These are phyloP conservation scores for Suillus clintonianus DNA, from an alignment of 768 basidiomycete species.

Conservation along the genomic window DNA sequence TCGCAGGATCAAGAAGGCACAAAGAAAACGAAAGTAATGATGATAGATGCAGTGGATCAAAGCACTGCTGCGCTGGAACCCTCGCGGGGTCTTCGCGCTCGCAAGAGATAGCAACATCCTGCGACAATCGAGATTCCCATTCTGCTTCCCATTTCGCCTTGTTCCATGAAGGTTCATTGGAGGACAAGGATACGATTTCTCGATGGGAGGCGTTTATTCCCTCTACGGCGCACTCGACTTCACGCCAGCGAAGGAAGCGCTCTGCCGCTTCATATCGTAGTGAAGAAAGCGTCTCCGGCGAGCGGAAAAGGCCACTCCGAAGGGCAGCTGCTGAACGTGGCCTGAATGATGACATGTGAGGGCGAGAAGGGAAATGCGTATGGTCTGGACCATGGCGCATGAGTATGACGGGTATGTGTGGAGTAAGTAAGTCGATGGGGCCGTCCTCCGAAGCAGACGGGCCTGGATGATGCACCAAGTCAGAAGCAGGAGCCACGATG, in stretches of 20 bases:
- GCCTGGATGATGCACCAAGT: slow-evolving; percentile 22
- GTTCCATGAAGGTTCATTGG: slow-evolving; percentile 45
- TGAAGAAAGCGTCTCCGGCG: slow-evolving; percentile 57
- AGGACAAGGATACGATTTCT: slow-evolving; percentile 23
- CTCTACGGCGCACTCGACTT: slow-evolving; percentile 60
- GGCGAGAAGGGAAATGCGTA: slow-evolving; percentile 28
- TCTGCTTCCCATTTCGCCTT: slow-evolving; percentile 69
- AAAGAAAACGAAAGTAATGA: slow-evolving; percentile 62
- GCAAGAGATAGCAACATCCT: slow-evolving; percentile 54
- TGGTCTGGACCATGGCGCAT: slow-evolving; percentile 44
- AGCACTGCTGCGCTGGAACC: slow-evolving; percentile 30
- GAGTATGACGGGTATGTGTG: slow-evolving; percentile 59
- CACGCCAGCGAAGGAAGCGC: slow-evolving; percentile 72
- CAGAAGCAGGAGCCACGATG: not conserved
- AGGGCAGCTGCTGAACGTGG: slow-evolving; percentile 54
- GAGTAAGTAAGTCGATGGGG: slow-evolving; percentile 50
- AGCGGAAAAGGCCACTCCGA: slow-evolving; percentile 61
- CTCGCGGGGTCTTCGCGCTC: slow-evolving; percentile 41
- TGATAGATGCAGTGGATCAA: slow-evolving; percentile 70
- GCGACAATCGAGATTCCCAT: slow-evolving; percentile 61
- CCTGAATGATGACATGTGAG: slow-evolving; percentile 55
- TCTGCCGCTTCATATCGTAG: slow-evolving; percentile 68
- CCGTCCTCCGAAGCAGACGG: slow-evolving; percentile 39
- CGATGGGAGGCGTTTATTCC: slow-evolving; percentile 37
- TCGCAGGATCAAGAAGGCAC: slow-evolving; percentile 56